Conservation (phyloP, 2,329 filamentous ascomycete species). For the Phialemoniopsis sp. region DNA sequence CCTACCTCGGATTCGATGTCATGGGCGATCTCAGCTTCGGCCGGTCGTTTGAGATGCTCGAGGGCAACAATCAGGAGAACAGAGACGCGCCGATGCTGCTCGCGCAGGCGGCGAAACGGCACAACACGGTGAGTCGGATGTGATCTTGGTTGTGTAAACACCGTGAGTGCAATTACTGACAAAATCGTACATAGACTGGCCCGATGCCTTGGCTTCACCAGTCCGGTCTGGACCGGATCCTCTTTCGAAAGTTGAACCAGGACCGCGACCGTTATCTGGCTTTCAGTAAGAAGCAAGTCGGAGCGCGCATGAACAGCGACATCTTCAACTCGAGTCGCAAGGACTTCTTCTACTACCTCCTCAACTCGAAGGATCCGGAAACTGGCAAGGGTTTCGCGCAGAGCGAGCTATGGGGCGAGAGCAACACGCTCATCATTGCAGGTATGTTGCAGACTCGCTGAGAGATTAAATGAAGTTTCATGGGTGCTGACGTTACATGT, state of each 20-base stretch:
- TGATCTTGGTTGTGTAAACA: too few relatives aligned
- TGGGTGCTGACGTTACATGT: too few relatives aligned
- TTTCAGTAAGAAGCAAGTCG: constrained; percentile 64
- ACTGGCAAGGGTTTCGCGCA: constrained; percentile 63
- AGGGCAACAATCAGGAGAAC: constrained; percentile 44
- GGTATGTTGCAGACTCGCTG: too few relatives aligned
- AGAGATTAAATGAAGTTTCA: too few relatives aligned
- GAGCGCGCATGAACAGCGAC: constrained; percentile 52
- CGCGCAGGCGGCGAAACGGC: constrained; percentile 62
- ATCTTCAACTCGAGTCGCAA: constrained; percentile 46
- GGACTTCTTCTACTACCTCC: constrained; percentile 73
- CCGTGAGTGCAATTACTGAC: too few relatives aligned
- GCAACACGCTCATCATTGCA: constrained; percentile 67
- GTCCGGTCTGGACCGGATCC: constrained; percentile 61
- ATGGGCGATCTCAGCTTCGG: constrained; percentile 58
- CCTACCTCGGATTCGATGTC: constrained; percentile 60
- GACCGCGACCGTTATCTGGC: constrained; percentile 67
- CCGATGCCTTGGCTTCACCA: constrained; percentile 62
- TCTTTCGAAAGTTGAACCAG: constrained; percentile 63
- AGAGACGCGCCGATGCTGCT: constrained; percentile 65
- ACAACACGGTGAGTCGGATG: constrained; percentile 65
- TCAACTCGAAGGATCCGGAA: constrained; percentile 68
- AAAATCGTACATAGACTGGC: too few relatives aligned
- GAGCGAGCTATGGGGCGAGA: constrained; percentile 67
- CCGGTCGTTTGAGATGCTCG: constrained; percentile 60